Evolutionary conservation across 139 green algal species (phyloP).

Genomic region (Closterium sp.): DNA sequence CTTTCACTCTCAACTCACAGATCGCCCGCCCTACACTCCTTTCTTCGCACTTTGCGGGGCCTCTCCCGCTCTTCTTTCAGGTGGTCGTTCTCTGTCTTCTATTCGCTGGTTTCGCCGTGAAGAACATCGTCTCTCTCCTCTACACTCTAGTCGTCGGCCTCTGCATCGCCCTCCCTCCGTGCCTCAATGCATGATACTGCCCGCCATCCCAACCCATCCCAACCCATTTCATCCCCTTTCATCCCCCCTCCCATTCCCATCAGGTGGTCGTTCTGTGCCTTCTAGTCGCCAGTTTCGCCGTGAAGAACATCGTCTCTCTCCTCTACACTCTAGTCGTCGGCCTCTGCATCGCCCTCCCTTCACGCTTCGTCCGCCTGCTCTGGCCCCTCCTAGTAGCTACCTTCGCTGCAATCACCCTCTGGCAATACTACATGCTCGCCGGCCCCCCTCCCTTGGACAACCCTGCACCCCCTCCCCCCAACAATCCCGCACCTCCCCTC

Average conservation of each 20-base stretch:
- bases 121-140: not conserved
- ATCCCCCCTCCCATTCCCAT: not conserved
- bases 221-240: not conserved
- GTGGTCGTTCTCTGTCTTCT: not conserved
- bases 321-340: slow-evolving; percentile 32
- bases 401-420: slow-evolving; percentile 16
- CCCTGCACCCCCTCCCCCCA: not conserved
- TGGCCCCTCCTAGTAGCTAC: slow-evolving; percentile 17
- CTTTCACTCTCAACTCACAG: no score
- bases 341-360: slow-evolving; percentile 32
- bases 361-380: not conserved
- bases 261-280: slow-evolving; percentile 25
- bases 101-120: not conserved
- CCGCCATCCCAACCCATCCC: no score
- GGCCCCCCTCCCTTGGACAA: not conserved
- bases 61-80: no score
- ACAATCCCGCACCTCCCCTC: not conserved
- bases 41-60: not conserved
- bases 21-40: no score
- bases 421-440: slow-evolving; percentile 17
- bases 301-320: slow-evolving; percentile 40
- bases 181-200: no score
- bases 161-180: not conserved
- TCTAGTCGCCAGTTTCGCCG: slow-evolving; percentile 22
- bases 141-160: not conserved